A percentile compares a stretch with the other conserved stretches of the same genome.
Evolutionary conservation across 2,329 filamentous ascomycete genomes (phyloP).

Genomic region (Aurifilum marmelostoma): DNA sequence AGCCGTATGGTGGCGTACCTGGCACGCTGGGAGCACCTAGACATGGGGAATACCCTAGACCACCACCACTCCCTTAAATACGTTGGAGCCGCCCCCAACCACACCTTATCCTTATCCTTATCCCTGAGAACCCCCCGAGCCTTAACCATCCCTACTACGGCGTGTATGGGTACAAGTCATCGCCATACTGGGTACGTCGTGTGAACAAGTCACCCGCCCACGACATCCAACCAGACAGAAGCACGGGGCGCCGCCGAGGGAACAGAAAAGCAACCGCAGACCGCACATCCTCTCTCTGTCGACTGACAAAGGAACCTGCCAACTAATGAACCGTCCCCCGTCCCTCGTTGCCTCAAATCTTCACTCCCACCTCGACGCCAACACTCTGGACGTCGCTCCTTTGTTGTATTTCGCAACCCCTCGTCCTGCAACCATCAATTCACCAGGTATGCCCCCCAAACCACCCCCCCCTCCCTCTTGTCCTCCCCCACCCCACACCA

Average conservation of each 20-base stretch:
- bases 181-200: neutral
- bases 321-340: neutral
- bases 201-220: conserved; percentile 1
- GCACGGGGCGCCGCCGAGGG: neutral
- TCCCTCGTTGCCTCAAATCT: neutral
- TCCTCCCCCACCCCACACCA: neutral
- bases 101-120: conserved; percentile 6
- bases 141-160: neutral
- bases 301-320: neutral
- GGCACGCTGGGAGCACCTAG: neutral
- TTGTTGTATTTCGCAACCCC: neutral
- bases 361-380: neutral
- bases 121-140: neutral
- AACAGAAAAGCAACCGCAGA: neutral
- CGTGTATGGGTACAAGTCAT: neutral
- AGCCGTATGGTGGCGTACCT: neutral
- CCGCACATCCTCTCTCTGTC: neutral
- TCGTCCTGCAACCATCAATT: neutral
- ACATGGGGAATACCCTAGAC: neutral
- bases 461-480: neutral
- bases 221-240: neutral
- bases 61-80: neutral
- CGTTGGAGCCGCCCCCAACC: conserved; percentile 1
- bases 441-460: neutral
- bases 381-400: neutral